Evolutionary conservation across 352 stramenopile species (phyloP), one percentile per base, ranked within the genome.

Genomic region (Globisporangium nunn): DNA sequence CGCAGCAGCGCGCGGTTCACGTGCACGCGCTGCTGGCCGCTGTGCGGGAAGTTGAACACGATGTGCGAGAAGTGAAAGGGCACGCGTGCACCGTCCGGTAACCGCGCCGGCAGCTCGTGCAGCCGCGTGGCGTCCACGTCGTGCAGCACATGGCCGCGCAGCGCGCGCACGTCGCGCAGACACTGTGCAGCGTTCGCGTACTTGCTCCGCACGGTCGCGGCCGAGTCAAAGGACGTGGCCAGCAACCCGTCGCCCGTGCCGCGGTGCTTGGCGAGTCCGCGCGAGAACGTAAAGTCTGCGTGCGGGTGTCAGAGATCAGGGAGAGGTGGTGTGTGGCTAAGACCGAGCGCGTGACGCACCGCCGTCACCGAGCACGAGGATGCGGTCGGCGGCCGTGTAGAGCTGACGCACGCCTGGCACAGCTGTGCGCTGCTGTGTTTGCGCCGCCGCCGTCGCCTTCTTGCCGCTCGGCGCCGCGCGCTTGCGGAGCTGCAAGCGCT

Each of bases 21-120:
- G 58, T 96, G 87, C 50, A 96, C 87, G 48, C 87, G 82, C 52
- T 96, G 85, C 64, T 93, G 69, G 14, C 87, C 87, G 28, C 74
- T 95, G 64, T 96, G 87, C 7, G 87, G 87, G 61, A 96, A 96
- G 63, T 95, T 95, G 64, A 95, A 95, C 49, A 96, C 72, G 47
- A 95, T 87, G 63, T 77, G 89, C 54, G 88, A 71, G 62, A 95
- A 95, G 30, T 85, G 81, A 23, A 62, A 37, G 0, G 79, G 72
- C 39, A 87, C 40, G 30, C 48, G 39, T 28, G 58, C 54, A 30
- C 53, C 58, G 11, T 54, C 29, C 45, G 68, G 70, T 17, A 66
- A 53, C 8, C 64, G 62, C 8, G 57, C 46, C 8, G 81, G 73
- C 56, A 93, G 59, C 44, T 68, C 57, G 31, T 82, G 60, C 46